Percentiles rank a stretch among this genome's conserved stretches.
phyloP scores from a whole-genome alignment of 192 early-diverging fungal genomes.

The Spizellomyces sp. region DNA sequence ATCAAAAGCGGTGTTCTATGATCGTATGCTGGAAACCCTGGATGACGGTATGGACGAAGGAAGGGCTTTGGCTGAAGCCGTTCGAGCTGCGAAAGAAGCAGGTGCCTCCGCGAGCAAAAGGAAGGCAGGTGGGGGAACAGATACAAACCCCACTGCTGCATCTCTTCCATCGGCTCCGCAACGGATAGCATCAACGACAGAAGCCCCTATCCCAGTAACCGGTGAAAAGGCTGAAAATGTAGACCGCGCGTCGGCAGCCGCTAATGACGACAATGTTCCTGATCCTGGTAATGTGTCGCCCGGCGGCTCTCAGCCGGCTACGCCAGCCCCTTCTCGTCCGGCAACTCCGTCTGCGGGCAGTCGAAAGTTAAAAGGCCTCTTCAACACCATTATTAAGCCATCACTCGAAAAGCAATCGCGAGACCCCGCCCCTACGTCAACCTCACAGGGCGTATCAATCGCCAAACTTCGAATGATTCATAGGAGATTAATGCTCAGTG shows the following conservation, averaged over 20 bases:
- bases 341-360: background rate
- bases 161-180: background rate
- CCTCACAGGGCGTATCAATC: constrained; percentile 27
- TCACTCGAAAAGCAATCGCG: background rate
- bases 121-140: background rate
- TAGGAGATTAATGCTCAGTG: constrained; percentile 19
- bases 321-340: background rate
- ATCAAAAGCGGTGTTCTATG: constrained; percentile 34
- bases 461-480: constrained; percentile 41
- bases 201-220: background rate
- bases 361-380: constrained; percentile 23
- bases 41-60: constrained; percentile 23
- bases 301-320: background rate
- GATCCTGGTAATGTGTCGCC: background rate
- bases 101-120: background rate
- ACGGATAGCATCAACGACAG: background rate
- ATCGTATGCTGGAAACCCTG: constrained; percentile 15
- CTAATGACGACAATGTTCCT: background rate
- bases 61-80: constrained; percentile 14
- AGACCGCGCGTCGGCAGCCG: background rate
- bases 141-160: background rate
- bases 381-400: constrained; percentile 24
- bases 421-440: background rate
- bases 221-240: background rate
- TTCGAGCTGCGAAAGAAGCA: constrained; percentile 12